phyloP scores from a whole-genome alignment of 2,329 filamentous ascomycete genomes.

The Hirsutella thompsonii region DNA sequence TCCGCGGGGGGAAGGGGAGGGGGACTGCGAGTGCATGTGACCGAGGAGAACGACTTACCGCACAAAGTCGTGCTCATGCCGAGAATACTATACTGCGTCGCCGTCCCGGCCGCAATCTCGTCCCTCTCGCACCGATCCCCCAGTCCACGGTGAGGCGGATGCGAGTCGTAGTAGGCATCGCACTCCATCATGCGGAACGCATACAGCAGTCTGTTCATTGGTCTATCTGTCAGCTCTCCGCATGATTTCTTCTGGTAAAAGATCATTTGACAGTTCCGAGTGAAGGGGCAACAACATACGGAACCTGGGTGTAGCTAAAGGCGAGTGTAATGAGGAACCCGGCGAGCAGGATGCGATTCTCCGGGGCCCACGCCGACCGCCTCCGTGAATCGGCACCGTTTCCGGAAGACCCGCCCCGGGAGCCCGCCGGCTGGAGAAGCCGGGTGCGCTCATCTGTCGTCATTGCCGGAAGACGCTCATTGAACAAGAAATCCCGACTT shows the following conservation, averaged over 20 bases:
- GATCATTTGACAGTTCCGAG: no score
- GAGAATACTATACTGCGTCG: constrained; percentile 49
- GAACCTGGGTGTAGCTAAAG: constrained; percentile 35
- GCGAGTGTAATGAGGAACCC: constrained; percentile 45
- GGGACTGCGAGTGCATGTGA: no score
- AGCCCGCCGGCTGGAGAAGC: no score
- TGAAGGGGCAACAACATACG: constrained; percentile 21
- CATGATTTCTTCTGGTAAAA: no score
- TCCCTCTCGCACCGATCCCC: constrained; percentile 45
- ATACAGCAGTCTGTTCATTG: background rate
- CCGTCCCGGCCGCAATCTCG: constrained; percentile 52
- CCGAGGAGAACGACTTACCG: constrained; percentile 21
- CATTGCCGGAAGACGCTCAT: no score
- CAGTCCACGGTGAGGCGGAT: constrained; percentile 33
- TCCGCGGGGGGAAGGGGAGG: no score
- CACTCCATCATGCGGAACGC: background rate
- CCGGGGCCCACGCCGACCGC: constrained; percentile 12
- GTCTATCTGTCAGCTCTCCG: constrained; percentile 33
- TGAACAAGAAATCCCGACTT: no score
- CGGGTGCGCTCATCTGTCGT: no score
- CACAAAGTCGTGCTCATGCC: constrained; percentile 56
- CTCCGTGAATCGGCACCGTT: no score
- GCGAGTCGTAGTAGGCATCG: constrained; percentile 44
- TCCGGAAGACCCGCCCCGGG: no score
- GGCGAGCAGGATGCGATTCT: constrained; percentile 39